Evolutionary conservation across 108 stramenopile genomes (phyloP).

Genomic region (Nannochloropsis gaditana): DNA sequence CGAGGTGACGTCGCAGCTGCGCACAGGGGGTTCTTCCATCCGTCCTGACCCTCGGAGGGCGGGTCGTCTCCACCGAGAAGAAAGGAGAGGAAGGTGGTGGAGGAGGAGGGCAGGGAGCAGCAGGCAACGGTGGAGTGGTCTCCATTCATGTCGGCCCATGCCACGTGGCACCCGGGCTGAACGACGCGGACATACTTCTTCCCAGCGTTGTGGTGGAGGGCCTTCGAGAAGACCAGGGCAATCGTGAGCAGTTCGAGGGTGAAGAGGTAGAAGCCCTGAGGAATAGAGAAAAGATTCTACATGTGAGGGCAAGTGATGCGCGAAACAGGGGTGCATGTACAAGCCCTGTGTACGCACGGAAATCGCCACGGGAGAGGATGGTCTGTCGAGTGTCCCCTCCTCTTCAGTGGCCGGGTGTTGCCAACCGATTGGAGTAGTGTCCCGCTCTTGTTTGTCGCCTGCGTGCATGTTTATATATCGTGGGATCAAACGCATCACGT

Average conservation of each 20-base stretch:
- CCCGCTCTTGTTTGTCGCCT: too few species aligned
- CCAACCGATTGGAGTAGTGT: too few species aligned
- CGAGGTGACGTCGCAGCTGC: neutral
- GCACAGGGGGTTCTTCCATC: neutral
- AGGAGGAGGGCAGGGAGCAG: neutral
- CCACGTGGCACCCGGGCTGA: neutral
- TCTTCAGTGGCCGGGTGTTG: neutral
- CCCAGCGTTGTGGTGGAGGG: neutral
- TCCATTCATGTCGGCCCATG: conserved; percentile 2
- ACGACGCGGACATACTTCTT: conserved; percentile 14
- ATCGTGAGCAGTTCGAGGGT: neutral
- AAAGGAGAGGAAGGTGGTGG: too few species aligned
- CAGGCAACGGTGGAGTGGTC: conserved; percentile 14
- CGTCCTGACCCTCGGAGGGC: neutral
- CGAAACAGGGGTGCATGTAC: neutral
- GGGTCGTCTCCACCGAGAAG: neutral
- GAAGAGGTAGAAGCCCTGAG: conserved; percentile 11
- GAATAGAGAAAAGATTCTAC: neutral
- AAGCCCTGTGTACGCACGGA: neutral
- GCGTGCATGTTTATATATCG: too few species aligned
- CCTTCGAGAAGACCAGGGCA: neutral
- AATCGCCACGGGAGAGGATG: neutral
- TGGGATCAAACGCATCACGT: too few species aligned
- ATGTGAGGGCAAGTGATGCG: neutral
- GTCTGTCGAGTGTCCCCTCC: neutral